A percentile compares a stretch with the other conserved stretches of the same genome.
These are phyloP conservation scores for Calocera cornea DNA, from an alignment of 768 basidiomycete genomes.

Conservation along the genomic window DNA sequence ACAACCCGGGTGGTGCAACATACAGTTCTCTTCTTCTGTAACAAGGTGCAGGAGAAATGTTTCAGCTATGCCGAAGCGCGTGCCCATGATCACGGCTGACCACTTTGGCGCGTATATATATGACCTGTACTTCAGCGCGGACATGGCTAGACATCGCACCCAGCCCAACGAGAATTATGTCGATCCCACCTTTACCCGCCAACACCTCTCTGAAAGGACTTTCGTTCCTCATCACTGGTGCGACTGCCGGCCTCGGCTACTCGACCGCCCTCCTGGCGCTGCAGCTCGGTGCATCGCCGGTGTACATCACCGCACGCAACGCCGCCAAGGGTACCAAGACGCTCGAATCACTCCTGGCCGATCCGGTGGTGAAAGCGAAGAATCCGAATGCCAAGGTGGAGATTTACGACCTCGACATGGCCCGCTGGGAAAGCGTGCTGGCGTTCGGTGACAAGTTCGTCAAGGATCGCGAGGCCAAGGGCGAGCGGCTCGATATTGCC, in stretches of 20 bases:
- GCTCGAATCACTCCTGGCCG: neutral
- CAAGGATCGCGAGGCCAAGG: neutral
- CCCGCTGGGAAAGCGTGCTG: neutral
- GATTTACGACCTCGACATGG: neutral
- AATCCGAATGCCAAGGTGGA: neutral
- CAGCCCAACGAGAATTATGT: too few species aligned
- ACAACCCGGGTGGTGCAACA: too few species aligned
- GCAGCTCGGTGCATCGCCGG: neutral
- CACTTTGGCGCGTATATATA: too few species aligned
- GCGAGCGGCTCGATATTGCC: neutral
- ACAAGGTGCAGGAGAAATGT: too few species aligned
- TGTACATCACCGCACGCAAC: constrained; percentile 1
- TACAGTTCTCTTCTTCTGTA: too few species aligned
- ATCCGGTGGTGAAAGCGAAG: neutral
- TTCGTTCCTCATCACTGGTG: neutral
- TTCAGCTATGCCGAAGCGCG: too few species aligned
- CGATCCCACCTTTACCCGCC: neutral
- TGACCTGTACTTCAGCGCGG: too few species aligned
- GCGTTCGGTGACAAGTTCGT: neutral
- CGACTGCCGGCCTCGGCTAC: neutral
- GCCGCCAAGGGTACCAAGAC: neutral
- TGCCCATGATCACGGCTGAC: too few species aligned
- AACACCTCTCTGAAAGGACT: neutral
- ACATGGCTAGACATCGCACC: too few species aligned
- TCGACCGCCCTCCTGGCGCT: neutral